Evolutionary conservation across 257 asterid species (phyloP), one percentile per base, ranked within the genome.

Genomic region (Solanum verrucosum): DNA sequence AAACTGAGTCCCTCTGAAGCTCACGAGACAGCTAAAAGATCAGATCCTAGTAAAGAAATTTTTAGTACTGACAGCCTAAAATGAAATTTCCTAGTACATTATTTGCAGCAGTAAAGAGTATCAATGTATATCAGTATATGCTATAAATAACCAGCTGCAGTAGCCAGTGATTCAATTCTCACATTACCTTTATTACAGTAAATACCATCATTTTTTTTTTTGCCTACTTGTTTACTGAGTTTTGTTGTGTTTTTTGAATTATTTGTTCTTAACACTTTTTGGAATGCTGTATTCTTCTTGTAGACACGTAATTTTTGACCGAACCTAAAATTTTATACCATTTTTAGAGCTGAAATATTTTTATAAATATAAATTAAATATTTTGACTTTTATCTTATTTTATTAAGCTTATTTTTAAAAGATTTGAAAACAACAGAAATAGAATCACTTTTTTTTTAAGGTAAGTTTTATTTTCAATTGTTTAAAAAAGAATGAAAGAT

Each of bases 1-100:
- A 87, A 91, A 90, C 84, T 93, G 87, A 92, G 84, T 46, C 70
- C 86, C 63, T 49, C 88, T 63, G 78, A 68, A 49, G 63, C 72
- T 82, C 85, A 29, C 3, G 85, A 49, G 86, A 18, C 31, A 1
- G 42, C 70, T 49, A 49, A 49, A 49, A 20, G 7, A 82, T 82
- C 86, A 82, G 85, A 49, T 49, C 42, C 85, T 49, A 18, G 70
- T 49, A 46, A 81, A 29, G 29, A 29, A 49, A 49, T 20, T 18
- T 6, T 46, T 5, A 81, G 20, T 18, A 29, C 85, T 1, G 29
- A 81, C 15, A 81, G 42, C 67, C 68, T 46, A 2, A 18, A 18
- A 29, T 81, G 18, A 81, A 63, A 63, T 63, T 16, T 29, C 20
- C 11, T 0, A 44, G 20, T 65, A 81, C 37, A 81, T 3, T 81